phyloP scores from a whole-genome alignment of 176 grass and related monocot genomes.

The Aegilops speltoides region DNA sequence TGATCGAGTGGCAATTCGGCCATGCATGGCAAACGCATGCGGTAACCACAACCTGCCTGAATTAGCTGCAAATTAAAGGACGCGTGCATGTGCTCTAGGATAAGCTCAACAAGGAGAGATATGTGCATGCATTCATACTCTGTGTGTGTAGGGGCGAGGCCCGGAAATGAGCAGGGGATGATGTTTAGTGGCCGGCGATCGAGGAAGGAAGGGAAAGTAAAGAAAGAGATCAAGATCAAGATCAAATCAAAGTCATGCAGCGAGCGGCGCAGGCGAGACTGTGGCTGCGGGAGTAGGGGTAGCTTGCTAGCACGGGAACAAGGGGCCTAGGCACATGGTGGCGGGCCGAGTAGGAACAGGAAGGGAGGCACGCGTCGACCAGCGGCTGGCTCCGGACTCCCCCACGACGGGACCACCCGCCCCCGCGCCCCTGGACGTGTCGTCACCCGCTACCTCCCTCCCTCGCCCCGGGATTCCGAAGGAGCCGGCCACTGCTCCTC shows the following conservation, averaged over 20 bases:
- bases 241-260: conserved; percentile 11
- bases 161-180: background rate
- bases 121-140: too few species aligned
- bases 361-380: conserved; percentile 35
- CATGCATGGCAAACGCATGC: background rate
- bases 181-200: background rate
- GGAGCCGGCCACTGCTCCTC: background rate
- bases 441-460: background rate
- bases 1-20: background rate
- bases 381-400: background rate
- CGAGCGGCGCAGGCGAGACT: background rate
- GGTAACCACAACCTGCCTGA: background rate
- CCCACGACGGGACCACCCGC: conserved; percentile 14
- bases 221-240: background rate
- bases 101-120: background rate
- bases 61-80: background rate
- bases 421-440: conserved; percentile 25
- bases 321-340: conserved; percentile 44
- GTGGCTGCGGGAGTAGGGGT: background rate
- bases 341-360: background rate
- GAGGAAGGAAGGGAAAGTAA: background rate
- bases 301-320: conserved; percentile 41
- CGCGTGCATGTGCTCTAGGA: background rate
- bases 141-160: background rate
- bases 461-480: conserved; percentile 41